A percentile compares a stretch with the other conserved stretches of the same genome.
These are phyloP conservation scores for Coniochaeta sp. DNA, from an alignment of 2,329 filamentous ascomycete genomes.

Conservation along the genomic window DNA sequence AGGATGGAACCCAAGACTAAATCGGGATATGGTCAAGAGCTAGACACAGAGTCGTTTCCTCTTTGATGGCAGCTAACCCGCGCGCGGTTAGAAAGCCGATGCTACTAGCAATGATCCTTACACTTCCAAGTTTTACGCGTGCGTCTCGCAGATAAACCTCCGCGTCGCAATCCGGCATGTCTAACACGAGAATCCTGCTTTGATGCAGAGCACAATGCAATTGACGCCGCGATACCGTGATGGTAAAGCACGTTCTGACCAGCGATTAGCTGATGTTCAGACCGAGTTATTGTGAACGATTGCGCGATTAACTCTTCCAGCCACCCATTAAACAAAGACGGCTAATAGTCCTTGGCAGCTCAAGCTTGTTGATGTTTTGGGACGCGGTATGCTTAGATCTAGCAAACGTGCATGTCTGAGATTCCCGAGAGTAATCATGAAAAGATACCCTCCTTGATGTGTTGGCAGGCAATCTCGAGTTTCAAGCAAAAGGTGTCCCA, in stretches of 20 bases:
- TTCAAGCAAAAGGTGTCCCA: conserved; percentile 9
- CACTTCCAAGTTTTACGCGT: neutral
- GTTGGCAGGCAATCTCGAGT: conserved; percentile 14
- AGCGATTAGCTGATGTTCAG: neutral
- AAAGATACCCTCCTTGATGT: conserved; percentile 16
- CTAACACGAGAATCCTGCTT: neutral
- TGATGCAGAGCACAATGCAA: neutral
- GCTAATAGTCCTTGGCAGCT: neutral
- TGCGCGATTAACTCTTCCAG: neutral
- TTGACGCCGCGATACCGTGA: neutral
- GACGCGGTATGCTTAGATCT: neutral
- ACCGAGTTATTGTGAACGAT: neutral
- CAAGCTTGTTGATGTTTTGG: neutral
- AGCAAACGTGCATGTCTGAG: neutral
- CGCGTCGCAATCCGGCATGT: neutral
- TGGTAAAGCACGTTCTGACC: neutral
- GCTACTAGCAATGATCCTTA: neutral
- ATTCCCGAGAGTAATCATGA: neutral
- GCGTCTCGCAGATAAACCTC: neutral
- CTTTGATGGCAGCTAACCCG: neutral
- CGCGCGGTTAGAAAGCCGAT: neutral
- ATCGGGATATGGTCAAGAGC: neutral
- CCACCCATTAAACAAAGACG: neutral
- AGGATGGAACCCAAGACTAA: neutral
- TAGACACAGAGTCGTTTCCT: neutral